phyloP scores from a whole-genome alignment of 495 filamentous ascomycete genomes.

The Penicillium bialowiezense region DNA sequence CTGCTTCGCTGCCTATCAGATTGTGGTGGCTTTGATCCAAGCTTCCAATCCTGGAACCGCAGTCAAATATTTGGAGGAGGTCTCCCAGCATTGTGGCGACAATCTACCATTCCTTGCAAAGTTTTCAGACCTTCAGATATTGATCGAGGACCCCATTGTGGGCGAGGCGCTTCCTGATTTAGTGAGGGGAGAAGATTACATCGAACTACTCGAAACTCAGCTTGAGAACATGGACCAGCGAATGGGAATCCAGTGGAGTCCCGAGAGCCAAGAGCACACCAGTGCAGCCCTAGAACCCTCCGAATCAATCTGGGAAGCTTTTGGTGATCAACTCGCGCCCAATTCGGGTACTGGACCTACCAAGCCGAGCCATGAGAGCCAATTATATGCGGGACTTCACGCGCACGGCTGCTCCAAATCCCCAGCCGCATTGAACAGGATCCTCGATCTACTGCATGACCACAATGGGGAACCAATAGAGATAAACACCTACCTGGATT shows the following conservation, averaged over 20 bases:
- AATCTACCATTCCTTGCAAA: constrained; percentile 25
- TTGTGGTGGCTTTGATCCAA: constrained; percentile 20
- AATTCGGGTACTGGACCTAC: constrained; percentile 25
- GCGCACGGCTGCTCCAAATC: constrained; percentile 35
- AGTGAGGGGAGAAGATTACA: constrained; percentile 19
- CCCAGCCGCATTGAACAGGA: constrained; percentile 16
- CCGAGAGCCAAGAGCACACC: constrained; percentile 11
- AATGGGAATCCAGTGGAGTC: constrained; percentile 29
- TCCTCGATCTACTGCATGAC: constrained; percentile 34
- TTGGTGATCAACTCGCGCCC: constrained; percentile 24
- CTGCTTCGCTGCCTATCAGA: constrained; percentile 22
- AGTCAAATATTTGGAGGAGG: constrained; percentile 18
- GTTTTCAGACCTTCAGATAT: constrained; percentile 10
- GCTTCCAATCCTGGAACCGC: constrained; percentile 17
- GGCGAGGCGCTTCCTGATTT: constrained; percentile 18
- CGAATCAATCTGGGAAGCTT: constrained; percentile 11
- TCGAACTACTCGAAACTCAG: constrained; percentile 22
- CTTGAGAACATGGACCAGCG: constrained; percentile 28
- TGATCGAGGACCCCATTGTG: constrained; percentile 20
- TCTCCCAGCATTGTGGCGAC: constrained; percentile 23
- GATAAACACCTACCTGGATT: constrained; percentile 13
- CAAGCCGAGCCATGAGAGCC: constrained; percentile 25
- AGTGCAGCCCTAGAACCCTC: constrained; percentile 8
- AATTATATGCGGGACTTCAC: constrained; percentile 29
- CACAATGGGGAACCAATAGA: constrained; percentile 20